Evolutionary conservation across 768 basidiomycete species (phyloP).

Genomic region (Hericium coralloides): DNA sequence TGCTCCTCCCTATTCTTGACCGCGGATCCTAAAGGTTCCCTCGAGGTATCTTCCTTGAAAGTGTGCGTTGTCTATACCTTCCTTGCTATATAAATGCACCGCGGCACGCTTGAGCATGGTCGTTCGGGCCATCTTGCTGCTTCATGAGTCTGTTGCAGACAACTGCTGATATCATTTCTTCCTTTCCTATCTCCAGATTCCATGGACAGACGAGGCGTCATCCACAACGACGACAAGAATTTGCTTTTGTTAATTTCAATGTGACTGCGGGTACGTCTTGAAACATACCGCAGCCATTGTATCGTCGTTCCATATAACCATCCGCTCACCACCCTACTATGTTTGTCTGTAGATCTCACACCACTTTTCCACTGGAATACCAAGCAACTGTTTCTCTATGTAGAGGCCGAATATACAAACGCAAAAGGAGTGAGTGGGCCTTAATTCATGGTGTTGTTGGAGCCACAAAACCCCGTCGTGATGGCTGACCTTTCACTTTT

Average conservation of each 20-base stretch:
- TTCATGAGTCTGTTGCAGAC: neutral
- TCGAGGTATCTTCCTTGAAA: slow-evolving; percentile 60
- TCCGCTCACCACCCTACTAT: neutral
- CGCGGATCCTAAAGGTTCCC: slow-evolving; percentile 44
- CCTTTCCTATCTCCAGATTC: slow-evolving; percentile 7
- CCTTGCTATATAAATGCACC: neutral
- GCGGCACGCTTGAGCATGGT: neutral
- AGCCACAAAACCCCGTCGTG: neutral
- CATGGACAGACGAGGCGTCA: slow-evolving; percentile 31
- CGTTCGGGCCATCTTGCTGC: neutral
- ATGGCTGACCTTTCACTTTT: neutral
- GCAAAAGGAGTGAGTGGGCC: slow-evolving; percentile 51
- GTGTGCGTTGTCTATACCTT: slow-evolving; percentile 45
- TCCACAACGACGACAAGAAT: slow-evolving; percentile 57
- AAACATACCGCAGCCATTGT: neutral
- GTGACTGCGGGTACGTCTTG: slow-evolving; percentile 57
- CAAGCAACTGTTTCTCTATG: slow-evolving; percentile 86
- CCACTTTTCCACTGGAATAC: slow-evolving; percentile 94
- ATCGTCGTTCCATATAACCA: neutral
- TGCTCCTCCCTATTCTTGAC: slow-evolving; percentile 63
- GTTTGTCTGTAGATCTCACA: slow-evolving; percentile 47
- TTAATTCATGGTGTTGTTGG: neutral
- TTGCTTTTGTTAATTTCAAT: slow-evolving; percentile 76
- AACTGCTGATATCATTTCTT: neutral
- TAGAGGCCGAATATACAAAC: slow-evolving; percentile 77